Evolutionary conservation across 2,329 filamentous ascomycete genomes (phyloP), one percentile per base, ranked within the genome.

Genomic region (Rhinocladiella mackenziei): DNA sequence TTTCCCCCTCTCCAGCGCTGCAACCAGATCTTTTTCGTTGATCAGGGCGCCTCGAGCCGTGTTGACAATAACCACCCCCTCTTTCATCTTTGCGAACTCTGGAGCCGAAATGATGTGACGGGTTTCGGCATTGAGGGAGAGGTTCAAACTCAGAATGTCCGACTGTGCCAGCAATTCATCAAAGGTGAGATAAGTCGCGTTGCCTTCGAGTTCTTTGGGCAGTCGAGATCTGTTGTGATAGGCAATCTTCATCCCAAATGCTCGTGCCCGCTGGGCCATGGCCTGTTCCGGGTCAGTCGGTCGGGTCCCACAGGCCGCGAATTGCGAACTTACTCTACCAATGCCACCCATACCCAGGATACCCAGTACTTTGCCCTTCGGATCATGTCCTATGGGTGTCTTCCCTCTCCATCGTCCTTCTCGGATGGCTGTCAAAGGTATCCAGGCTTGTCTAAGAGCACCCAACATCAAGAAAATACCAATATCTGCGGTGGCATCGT

Each of bases 301-400:
- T n/a, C 3, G n/a, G 17, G 31, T 42, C 28, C 10, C 18, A 17
- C 43, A 18, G 18, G 15, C 43, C 17, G 23, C 14, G 10, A 6
- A 32, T 9, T 13, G 15, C 3, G n/a, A 5, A 54, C 62, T 55
- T 62, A 71, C 69, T 48, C 65, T 59, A 43, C 69, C 69, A 33
- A 72, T 71, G 29, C 69, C 69, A 15, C 69, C 69, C 69, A 72
- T 72, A 2, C 69, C 69, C 14, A 72, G 56, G 38, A 72, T 71
- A 3, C 69, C 69, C 3, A 72, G 60, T 13, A 64, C 57, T 49
- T 71, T 72, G n/a, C 61, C 62, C 49, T 65, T 60, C 20, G 69
- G 69, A 49, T 72, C 69, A 50, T 64, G 64, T n/a, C 69, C 69
- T 5, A 71, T 55, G 10, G 55, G 57, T n/a, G 65, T 59, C 25